Evolutionary conservation across 1,284 basidiomycete genomes (phyloP), one percentile per base, ranked within the genome.

Genomic region (Puccinia brachypodii): DNA sequence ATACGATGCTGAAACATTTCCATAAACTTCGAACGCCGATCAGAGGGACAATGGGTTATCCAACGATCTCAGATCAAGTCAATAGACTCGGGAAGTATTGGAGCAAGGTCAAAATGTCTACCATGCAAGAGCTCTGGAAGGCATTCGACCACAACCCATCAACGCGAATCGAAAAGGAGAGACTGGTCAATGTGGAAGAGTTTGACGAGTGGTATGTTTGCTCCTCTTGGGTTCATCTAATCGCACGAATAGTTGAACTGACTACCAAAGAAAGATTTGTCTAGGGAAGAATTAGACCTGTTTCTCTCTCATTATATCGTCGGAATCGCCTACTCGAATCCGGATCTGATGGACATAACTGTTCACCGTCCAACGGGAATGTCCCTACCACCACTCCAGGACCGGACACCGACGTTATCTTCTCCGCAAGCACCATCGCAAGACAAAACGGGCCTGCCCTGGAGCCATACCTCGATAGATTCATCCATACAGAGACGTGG

Each of bases 121-220:
- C 79, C 25, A 62, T 81, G 25, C 62, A 73, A 22, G 72, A 68
- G n/a, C 22, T 81, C 2, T 81, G 79, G 79, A 81, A 68, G 3
- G 56, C 53, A 31, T 74, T 81, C n/a, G 79, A 74, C n/a, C 38
- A 36, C 25, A 28, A 53, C 22, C 72, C 58, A 1, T 25, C 42
- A 9, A 66, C 64, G 1, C 47, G 42, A 36, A 22, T n/a, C 28
- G 79, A 81, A 36, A 64, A 75, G 36, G 40, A 56, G 31, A 73
- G 72, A 25, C 58, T 81, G 11, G 7, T 81, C 4, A 53, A 40
- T 6, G 33, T 81, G 40, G 72, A 81, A 69, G 42, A 33, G 38
- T 81, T 81, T 50, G 79, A 81, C 75, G 79, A 81, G 66, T 81
- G 79, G 79, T 81, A 62, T 60, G 78, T 81, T 22, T 14, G 8